phyloP scores from a whole-genome alignment of 2,329 filamentous ascomycete genomes.

The Aspergillus texensis region DNA sequence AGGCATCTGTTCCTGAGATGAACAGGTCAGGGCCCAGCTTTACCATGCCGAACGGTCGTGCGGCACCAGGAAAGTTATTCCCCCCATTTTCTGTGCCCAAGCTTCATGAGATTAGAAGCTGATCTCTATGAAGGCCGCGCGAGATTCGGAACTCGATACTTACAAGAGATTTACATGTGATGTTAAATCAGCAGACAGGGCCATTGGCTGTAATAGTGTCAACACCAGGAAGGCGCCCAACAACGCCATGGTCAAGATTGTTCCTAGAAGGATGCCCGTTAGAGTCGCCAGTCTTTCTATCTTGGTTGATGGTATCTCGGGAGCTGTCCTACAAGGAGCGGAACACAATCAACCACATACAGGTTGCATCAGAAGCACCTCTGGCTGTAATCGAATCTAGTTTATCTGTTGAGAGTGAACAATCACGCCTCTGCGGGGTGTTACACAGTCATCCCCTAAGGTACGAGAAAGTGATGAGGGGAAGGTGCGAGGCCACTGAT shows the following conservation, averaged over 20 bases:
- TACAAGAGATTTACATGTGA: constrained; percentile 35
- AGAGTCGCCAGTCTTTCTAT: constrained; percentile 5
- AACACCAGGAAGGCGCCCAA: constrained; percentile 16
- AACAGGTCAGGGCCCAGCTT: constrained; percentile 48
- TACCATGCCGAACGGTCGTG: constrained; percentile 46
- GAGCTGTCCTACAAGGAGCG: constrained; percentile 7
- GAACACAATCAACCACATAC: background rate
- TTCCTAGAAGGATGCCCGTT: constrained; percentile 6
- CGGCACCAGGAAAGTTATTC: constrained; percentile 48
- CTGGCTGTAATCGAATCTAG: background rate
- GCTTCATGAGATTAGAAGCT: constrained; percentile 21
- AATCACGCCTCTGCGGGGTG: background rate
- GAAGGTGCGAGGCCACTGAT: constrained; percentile 11
- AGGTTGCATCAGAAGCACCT: background rate
- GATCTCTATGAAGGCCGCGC: background rate
- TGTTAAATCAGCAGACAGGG: constrained; percentile 23
- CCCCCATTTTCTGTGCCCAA: constrained; percentile 39
- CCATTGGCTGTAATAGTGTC: constrained; percentile 15
- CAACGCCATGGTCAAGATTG: constrained; percentile 14
- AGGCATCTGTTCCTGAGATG: constrained; percentile 38
- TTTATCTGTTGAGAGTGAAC: background rate
- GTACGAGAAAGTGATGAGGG: constrained; percentile 2
- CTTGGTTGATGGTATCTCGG: background rate
- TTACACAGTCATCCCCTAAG: background rate
- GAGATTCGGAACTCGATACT: constrained; percentile 6